A percentile compares a stretch with the other conserved stretches of the same genome.
Conservation (phyloP, 257 asterid species). For the Nicotiana knightiana region DNA sequence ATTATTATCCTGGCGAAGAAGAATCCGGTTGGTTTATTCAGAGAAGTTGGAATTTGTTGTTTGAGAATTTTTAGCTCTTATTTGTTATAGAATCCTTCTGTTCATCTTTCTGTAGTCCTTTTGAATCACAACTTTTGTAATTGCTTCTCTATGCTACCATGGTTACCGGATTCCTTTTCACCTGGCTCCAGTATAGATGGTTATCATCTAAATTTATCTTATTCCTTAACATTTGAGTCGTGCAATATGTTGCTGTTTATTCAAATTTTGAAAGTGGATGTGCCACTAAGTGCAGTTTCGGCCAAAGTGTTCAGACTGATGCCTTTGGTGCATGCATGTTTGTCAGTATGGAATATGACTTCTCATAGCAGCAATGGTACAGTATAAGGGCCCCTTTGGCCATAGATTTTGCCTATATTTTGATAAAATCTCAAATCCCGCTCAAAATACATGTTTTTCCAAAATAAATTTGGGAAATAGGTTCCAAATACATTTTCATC, state of each 20-base stretch:
- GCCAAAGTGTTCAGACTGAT: not conserved
- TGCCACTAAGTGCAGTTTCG: not conserved
- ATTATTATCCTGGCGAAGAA: conserved; percentile 38
- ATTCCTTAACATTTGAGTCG: not conserved
- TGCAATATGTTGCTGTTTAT: not conserved
- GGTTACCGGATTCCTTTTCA: conserved; percentile 38
- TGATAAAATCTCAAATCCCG: too few relatives aligned
- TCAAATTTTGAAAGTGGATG: not conserved
- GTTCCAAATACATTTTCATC: too few relatives aligned
- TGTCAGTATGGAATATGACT: not conserved
- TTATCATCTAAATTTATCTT: not conserved
- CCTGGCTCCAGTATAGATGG: conserved; percentile 25
- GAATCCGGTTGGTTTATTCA: conserved; percentile 45
- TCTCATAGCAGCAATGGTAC: not conserved
- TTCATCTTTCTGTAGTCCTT: conserved; percentile 16
- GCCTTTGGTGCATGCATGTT: not conserved
- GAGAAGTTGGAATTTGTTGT: conserved; percentile 17
- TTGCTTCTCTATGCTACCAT: conserved; percentile 25
- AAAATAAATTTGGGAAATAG: too few relatives aligned
- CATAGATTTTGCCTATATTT: too few relatives aligned
- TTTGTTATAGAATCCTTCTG: conserved; percentile 8
- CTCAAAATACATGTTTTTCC: too few relatives aligned
- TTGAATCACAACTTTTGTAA: conserved; percentile 20
- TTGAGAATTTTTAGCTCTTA: conserved; percentile 14
- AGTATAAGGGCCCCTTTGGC: too few relatives aligned